These are phyloP conservation scores for Fraxinus cuspidata DNA, from an alignment of 257 asterid genomes.

Conservation along the genomic window DNA sequence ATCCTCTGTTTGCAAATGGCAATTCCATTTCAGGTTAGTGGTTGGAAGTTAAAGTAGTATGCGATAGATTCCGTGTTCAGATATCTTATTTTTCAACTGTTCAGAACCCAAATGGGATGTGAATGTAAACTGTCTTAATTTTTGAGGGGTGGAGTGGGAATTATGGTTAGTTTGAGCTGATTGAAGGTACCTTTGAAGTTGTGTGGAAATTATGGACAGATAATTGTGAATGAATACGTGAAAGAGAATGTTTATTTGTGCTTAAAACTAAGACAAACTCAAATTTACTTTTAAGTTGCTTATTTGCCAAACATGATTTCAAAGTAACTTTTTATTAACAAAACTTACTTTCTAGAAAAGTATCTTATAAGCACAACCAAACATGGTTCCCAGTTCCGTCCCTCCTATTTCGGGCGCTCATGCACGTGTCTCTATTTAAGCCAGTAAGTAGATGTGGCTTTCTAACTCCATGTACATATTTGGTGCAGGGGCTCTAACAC, in stretches of 20 bases:
- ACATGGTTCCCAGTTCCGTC: background rate
- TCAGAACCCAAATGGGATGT: background rate
- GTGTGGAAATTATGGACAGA: background rate
- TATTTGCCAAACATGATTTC: background rate
- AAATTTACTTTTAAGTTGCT: background rate
- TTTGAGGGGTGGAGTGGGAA: background rate
- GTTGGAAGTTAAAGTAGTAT: background rate
- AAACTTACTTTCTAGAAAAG: background rate
- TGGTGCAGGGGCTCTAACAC: constrained; percentile 17
- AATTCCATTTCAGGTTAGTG: constrained; percentile 5
- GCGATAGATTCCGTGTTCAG: background rate
- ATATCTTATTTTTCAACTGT: background rate
- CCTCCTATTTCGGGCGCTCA: background rate
- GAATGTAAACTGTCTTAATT: background rate
- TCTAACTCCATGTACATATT: background rate
- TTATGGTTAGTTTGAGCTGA: background rate
- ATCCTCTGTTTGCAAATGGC: constrained; percentile 12
- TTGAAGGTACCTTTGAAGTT: background rate
- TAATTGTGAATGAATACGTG: background rate
- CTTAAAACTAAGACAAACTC: background rate
- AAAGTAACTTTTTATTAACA: background rate
- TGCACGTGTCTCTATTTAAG: background rate
- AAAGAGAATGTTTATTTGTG: background rate
- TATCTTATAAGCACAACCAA: background rate
- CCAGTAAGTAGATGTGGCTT: background rate